Base-by-base conservation (phyloP, 768 basidiomycete species). In the Dacryopinax primogenitus region DNA sequence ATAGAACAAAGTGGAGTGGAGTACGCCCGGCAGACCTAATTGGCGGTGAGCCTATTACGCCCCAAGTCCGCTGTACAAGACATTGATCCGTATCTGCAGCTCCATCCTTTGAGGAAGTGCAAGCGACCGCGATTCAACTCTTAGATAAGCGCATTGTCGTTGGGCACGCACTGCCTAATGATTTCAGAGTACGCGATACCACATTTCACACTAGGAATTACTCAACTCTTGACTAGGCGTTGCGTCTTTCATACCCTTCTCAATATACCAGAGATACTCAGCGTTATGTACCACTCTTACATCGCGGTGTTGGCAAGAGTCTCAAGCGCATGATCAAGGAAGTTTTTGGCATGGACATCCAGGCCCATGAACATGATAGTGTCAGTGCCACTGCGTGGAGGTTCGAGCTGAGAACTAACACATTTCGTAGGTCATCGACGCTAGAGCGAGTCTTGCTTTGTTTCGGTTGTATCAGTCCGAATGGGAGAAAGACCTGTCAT, bases 361-460 rank as follows among this genome's bases (percentile, higher is more conserved):
- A 98, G 73, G 74, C 77, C 21, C 92, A 91, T 9, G 90, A 96
- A 70, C 95, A 98, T 74, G 89, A 83, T 34, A 93, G 91, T 75
- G 94, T 94, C 72, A 64, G 88, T 78, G 11, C 11, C 64, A 23
- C 37, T 26, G 35, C 62, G 39, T 37, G 18, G 6, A 15, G 23
- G 16, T 4, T 18, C 4, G 7, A 18, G 6, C 16, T 63, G 32
- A 39, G 26, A 62, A 45, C 62, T 41, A 26, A 66, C 62, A 26
- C 30, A 0, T 3, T 3, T 6, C 30, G 13, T 65, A 96, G 94
- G 86, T 97, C 3, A 89, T 84, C n/a, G 94, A 98, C 73, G 92
- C 94, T 0, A 82, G 94, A 64, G 95, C 94, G 0, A 90, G 93
- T 0, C 96, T 99, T 91, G 94, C 92, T 0, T 78, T 97, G 37